phyloP scores from a whole-genome alignment of 495 filamentous ascomycete genomes.

The Penicillium herquei region DNA sequence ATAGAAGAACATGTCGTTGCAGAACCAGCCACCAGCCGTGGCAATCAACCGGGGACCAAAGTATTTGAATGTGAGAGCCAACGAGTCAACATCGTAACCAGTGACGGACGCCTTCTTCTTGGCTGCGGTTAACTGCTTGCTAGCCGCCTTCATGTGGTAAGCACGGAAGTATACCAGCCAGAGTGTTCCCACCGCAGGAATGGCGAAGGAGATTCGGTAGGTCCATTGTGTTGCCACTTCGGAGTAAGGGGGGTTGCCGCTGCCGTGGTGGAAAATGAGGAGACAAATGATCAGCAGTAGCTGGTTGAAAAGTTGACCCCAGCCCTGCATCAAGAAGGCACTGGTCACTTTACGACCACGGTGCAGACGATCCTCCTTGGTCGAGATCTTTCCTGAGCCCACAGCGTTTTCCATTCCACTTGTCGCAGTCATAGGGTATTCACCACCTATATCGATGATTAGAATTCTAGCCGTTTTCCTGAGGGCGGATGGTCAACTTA shows the following conservation, averaged over 20 bases:
- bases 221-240: conserved; percentile 72
- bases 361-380: conserved; percentile 85
- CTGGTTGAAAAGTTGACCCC: conserved; percentile 93
- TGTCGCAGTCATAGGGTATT: conserved; percentile 96
- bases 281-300: conserved; percentile 77
- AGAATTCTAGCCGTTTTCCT: conserved; percentile 1
- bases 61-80: conserved; percentile 69
- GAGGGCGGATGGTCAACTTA: conserved; percentile 15
- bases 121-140: conserved; percentile 68
- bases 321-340: conserved; percentile 95
- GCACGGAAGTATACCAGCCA: conserved; percentile 90
- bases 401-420: conserved; percentile 91
- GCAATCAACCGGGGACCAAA: conserved; percentile 84
- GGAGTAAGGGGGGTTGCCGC: conserved; percentile 71
- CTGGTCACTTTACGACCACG: conserved; percentile 88
- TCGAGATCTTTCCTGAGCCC: conserved; percentile 79
- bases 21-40: conserved; percentile 81
- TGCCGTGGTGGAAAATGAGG: conserved; percentile 74
- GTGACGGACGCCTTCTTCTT: conserved; percentile 86
- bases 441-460: conserved; percentile 48
- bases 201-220: conserved; percentile 79
- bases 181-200: conserved; percentile 82
- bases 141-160: conserved; percentile 78
- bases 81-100: conserved; percentile 80
- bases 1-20: conserved; percentile 96